A percentile compares a stretch with the other conserved stretches of the same genome.
Conservation (phyloP, 345 rosid genomes). For the Gossypium anomalum region DNA sequence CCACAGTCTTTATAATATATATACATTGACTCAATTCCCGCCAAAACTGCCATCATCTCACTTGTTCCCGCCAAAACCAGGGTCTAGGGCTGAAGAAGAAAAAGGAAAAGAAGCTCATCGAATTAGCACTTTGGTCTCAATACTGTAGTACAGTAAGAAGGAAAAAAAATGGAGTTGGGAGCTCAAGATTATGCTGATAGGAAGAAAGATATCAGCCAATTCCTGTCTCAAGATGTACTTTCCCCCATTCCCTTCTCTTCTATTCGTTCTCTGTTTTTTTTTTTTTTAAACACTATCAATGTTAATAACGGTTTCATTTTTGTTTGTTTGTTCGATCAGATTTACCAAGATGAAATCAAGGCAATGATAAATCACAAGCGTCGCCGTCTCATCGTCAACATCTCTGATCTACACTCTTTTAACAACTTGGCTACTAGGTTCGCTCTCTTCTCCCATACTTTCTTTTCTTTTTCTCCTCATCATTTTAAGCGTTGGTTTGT, state of each 20-base stretch:
- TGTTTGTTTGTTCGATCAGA: slow-evolving; percentile 24
- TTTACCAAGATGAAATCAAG: slow-evolving; percentile 76
- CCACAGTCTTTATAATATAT: not conserved
- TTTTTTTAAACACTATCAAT: not conserved
- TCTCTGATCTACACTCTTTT: slow-evolving; percentile 76
- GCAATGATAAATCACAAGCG: slow-evolving; percentile 80
- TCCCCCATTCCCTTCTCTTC: slow-evolving; percentile 3
- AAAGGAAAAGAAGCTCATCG: not conserved
- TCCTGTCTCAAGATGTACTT: slow-evolving; percentile 65
- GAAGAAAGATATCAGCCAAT: slow-evolving; percentile 50
- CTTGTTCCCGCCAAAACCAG: slow-evolving; percentile 2
- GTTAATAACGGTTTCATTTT: too few relatives aligned
- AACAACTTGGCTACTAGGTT: slow-evolving; percentile 66
- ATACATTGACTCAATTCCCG: slow-evolving; percentile 22
- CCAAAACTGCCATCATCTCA: slow-evolving; percentile 20
- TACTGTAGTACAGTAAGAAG: not conserved
- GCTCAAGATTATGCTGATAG: slow-evolving; percentile 20
- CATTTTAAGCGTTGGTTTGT: not conserved
- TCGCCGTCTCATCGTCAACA: slow-evolving; percentile 82
- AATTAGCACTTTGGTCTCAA: not conserved
- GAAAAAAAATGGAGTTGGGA: slow-evolving; percentile 16
- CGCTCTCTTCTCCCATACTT: not conserved
- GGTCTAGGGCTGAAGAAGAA: not conserved
- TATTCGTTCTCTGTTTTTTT: not conserved
- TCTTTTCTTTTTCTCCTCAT: not conserved